phyloP scores from a whole-genome alignment of 495 filamentous ascomycete genomes.

The Hamigera avellanea region DNA sequence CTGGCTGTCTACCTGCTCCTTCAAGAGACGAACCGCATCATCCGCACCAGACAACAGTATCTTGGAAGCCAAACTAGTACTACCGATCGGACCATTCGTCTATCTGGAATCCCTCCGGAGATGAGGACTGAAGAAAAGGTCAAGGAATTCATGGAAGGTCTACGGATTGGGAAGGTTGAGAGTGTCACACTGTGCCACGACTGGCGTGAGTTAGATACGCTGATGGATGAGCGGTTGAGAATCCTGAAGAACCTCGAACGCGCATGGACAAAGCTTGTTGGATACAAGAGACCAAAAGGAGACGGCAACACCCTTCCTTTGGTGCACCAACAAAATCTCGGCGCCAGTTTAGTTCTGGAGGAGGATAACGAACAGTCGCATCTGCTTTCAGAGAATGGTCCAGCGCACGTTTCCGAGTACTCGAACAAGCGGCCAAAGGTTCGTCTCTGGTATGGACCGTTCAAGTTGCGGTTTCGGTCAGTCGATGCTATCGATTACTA shows the following conservation, averaged over 20 bases:
- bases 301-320: constrained; percentile 41
- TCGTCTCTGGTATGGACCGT: constrained; percentile 69
- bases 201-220: constrained; percentile 71
- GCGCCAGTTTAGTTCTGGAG: constrained; percentile 19
- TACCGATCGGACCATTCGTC: constrained; percentile 83
- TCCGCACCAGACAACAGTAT: constrained; percentile 78
- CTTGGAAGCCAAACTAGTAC: constrained; percentile 86
- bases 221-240: constrained; percentile 55
- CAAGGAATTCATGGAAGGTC: constrained; percentile 72
- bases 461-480: constrained; percentile 57
- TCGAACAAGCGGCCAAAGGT: constrained; percentile 49
- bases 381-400: constrained; percentile 38
- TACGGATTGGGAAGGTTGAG: constrained; percentile 90
- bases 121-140: constrained; percentile 73
- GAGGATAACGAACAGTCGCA: constrained; percentile 36
- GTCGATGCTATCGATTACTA: constrained; percentile 92
- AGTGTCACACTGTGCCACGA: constrained; percentile 77
- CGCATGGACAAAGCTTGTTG: constrained; percentile 65
- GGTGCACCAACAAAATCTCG: constrained; percentile 32
- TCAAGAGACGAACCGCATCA: constrained; percentile 69
- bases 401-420: constrained; percentile 26
- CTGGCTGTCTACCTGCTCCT: constrained; percentile 76
- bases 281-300: constrained; percentile 35
- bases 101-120: constrained; percentile 79
- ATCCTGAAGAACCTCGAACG: constrained; percentile 69